A percentile compares a stretch with the other conserved stretches of the same genome.
Evolutionary conservation across 2,329 filamentous ascomycete species (phyloP).

Genomic region (Aspergillus cejpii): DNA sequence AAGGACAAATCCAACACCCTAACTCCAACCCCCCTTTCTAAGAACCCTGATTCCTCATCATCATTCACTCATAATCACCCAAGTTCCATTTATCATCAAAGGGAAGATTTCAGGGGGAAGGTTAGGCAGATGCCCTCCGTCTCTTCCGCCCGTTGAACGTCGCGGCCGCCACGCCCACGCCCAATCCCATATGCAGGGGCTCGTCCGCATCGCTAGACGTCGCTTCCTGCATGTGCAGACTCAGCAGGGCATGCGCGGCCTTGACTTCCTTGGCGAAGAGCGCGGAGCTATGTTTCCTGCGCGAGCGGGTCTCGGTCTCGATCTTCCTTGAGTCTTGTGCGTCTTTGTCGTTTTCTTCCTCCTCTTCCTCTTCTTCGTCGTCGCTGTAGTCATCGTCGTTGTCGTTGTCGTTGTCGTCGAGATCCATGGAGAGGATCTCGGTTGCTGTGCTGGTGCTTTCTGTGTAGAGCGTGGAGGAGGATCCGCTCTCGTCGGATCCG

Average conservation of each 20-base stretch:
- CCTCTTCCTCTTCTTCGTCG: too few species aligned
- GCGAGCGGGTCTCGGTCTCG: constrained; percentile 9
- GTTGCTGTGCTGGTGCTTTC: constrained; percentile 10
- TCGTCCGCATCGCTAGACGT: constrained; percentile 11
- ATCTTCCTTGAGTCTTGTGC: not conserved
- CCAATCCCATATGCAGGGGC: not conserved
- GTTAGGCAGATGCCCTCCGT: constrained; percentile 15
- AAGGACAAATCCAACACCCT: not conserved
- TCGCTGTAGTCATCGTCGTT: constrained; percentile 18
- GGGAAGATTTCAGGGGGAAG: too few species aligned
- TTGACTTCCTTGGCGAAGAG: constrained; percentile 30
- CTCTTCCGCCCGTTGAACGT: constrained; percentile 8
- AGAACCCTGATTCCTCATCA: too few species aligned
- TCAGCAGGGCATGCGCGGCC: constrained; percentile 35
- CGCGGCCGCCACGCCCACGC: not conserved
- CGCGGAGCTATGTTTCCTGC: constrained; percentile 5
- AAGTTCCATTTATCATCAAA: too few species aligned
- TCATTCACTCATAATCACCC: too few species aligned
- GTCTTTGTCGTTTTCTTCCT: not conserved
- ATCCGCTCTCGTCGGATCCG: constrained; percentile 10
- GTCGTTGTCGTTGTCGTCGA: constrained; percentile 15
- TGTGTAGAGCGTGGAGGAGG: constrained; percentile 9
- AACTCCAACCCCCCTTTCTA: too few species aligned
- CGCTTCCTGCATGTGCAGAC: constrained; percentile 30
- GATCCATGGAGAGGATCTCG: constrained; percentile 9